Conservation (phyloP, 2,329 filamentous ascomycete species). For the Cladosporium sp. region DNA sequence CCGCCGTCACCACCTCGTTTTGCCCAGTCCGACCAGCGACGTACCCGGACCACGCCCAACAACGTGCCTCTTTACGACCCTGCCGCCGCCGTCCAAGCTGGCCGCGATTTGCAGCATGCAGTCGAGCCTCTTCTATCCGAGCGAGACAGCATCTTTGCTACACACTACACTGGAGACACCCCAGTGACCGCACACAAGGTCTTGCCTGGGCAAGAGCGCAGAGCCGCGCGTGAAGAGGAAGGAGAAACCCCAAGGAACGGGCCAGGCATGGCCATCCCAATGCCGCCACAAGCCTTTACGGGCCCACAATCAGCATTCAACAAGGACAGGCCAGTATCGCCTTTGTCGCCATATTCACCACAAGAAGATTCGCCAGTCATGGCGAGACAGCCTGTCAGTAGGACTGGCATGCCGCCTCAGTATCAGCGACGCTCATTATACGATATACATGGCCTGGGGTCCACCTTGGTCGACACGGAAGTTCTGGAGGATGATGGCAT, state of each 20-base stretch:
- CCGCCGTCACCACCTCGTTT: conserved; percentile 10
- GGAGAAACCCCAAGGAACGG: neutral
- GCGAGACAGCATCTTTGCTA: conserved; percentile 61
- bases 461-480: neutral
- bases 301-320: neutral
- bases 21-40: conserved; percentile 3
- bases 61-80: conserved; percentile 9
- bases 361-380: neutral
- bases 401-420: conserved; percentile 23
- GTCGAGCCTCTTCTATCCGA: conserved; percentile 54
- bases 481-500: neutral
- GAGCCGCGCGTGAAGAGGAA: neutral
- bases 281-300: conserved; percentile 7
- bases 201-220: conserved; percentile 2
- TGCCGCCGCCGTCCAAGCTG: conserved; percentile 10
- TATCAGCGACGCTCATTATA: conserved; percentile 30
- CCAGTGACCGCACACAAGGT: conserved; percentile 35
- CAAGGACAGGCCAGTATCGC: conserved; percentile 8
- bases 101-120: conserved; percentile 24
- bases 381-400: conserved; percentile 10
- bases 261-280: conserved; percentile 10
- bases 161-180: conserved; percentile 53
- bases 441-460: conserved; percentile 25
- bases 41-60: conserved; percentile 8
- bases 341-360: neutral